Evolutionary conservation across 441 rosid genomes (phyloP).

Genomic region (Macaranga tanarius): DNA sequence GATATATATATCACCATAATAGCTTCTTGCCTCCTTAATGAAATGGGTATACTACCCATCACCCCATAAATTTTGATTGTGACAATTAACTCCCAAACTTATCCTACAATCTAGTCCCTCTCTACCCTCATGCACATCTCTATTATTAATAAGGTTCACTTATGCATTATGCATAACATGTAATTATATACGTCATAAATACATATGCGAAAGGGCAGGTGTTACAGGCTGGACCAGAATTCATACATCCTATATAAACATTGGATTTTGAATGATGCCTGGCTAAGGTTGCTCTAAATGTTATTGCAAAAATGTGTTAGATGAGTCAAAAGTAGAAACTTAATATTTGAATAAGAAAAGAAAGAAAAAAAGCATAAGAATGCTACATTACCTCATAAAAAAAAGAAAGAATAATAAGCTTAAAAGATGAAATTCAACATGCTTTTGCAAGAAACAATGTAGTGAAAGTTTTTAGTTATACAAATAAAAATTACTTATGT

Average conservation of each 20-base stretch:
- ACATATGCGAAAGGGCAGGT: too few species aligned
- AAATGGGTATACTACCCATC: too few species aligned
- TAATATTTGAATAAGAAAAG: background rate
- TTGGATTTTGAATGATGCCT: constrained; percentile 66
- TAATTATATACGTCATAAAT: too few species aligned
- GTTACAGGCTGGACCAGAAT: constrained; percentile 89
- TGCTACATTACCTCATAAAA: background rate
- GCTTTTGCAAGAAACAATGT: background rate
- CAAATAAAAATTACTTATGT: too few species aligned
- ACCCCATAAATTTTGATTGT: too few species aligned
- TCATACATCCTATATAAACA: constrained; percentile 85
- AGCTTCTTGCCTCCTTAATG: too few species aligned
- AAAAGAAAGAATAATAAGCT: background rate
- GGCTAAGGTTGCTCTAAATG: constrained; percentile 63
- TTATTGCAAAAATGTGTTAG: constrained; percentile 43
- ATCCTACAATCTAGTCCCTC: too few species aligned
- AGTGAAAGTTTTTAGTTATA: background rate
- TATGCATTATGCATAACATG: too few species aligned
- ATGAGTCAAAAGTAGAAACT: background rate
- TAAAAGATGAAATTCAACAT: background rate
- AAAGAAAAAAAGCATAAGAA: background rate
- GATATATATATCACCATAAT: too few species aligned
- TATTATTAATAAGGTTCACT: too few species aligned
- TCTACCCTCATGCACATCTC: too few species aligned
- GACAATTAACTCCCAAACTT: too few species aligned